Evolutionary conservation across 352 stramenopile species (phyloP), one percentile per base, ranked within the genome.

Genomic region (Phytophthora sansomeana): DNA sequence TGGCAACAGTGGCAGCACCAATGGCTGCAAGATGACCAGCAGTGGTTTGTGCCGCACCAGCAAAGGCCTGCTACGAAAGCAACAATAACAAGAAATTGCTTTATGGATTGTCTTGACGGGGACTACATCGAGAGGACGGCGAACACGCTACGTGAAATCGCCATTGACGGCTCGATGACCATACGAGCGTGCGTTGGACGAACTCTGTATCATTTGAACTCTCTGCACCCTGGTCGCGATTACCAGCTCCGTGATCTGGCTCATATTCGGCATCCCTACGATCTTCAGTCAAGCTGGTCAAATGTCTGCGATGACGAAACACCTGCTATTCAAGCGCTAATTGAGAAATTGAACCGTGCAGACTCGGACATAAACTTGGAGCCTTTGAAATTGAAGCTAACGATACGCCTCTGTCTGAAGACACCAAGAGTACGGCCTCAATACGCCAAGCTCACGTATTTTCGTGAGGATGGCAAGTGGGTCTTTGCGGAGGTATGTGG

Each of bases 161-260:
- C 52, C 3, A 24, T 19, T 33, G 26, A 19, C 2, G 28, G 26
- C 4, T 49, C 16, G 32, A 14, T 50, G 19, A 17, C 11, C 4
- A 29, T 51, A 28, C 36, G 36, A 26, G 38, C 52, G 24, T 36
- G 52, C 28, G 51, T 60, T 21, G 52, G 52, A 29, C 39, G 52
- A 30, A 39, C n/a, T 7, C 24, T 50, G 16, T 57, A 43, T n/a
- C 33, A 19, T 30, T 9, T 57, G 30, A 2, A 26, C 10, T 29
- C 49, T 19, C 32, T 46, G 1, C 49, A 11, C 6, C 9, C 30
- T 32, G n/a, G 9, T 6, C 19, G 32, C 19, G 32, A 17, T 38
- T 44, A 48, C 52, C 16, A 41, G 5, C 33, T 29, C 28, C 48
- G 36, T 29, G 14, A 39, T 26, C 36, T 58, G 36, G 8, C 17